Evolutionary conservation across 768 basidiomycete species (phyloP).

Genomic region (Tulasnella sp.): DNA sequence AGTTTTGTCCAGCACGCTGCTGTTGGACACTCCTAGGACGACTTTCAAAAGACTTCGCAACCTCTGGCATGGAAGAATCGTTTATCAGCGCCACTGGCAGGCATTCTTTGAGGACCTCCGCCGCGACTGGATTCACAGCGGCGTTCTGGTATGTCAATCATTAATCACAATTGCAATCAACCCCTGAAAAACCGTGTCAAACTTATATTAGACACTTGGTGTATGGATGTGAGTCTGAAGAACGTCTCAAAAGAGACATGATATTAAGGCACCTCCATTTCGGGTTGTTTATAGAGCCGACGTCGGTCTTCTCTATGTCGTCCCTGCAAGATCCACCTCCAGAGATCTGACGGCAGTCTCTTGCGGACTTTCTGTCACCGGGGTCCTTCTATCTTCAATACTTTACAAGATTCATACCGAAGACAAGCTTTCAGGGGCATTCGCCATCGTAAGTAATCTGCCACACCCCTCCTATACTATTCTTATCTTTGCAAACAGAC

Average conservation of each 20-base stretch:
- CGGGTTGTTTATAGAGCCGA: not conserved
- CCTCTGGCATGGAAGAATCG: conserved; percentile 9
- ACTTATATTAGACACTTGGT: not conserved
- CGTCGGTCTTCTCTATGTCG: conserved; percentile 4
- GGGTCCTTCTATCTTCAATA: not conserved
- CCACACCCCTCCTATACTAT: not conserved
- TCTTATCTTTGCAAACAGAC: not conserved
- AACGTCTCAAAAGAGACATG: too few species aligned
- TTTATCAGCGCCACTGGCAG: conserved; percentile 14
- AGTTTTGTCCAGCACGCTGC: not conserved
- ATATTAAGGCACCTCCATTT: too few species aligned
- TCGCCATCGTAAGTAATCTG: conserved; percentile 2
- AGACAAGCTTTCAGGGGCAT: not conserved
- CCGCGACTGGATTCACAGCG: not conserved
- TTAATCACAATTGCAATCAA: too few species aligned
- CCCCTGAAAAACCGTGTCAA: too few species aligned
- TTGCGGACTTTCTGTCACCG: conserved; percentile 1
- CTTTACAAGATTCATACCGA: conserved; percentile 2
- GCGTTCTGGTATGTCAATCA: not conserved
- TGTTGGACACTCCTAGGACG: not conserved
- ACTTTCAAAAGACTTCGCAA: not conserved
- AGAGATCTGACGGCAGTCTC: not conserved
- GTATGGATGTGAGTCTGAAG: too few species aligned
- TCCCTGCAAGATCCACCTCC: not conserved
- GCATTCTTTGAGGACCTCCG: conserved; percentile 4